Conservation (phyloP, 495 filamentous ascomycete species). For the Durotheca rogersii region DNA sequence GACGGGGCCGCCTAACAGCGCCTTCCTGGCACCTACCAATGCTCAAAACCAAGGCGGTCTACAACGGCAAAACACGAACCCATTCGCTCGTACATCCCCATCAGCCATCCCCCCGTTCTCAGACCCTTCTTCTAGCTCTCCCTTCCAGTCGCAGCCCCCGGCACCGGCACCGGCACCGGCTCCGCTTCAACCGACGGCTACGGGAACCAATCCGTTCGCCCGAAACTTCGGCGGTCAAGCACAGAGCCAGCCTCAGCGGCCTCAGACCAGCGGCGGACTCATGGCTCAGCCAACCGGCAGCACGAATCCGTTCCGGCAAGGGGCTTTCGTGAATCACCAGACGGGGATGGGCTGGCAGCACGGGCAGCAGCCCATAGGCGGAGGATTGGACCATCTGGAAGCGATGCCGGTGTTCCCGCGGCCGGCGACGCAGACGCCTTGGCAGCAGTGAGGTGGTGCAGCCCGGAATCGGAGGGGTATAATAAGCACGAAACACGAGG, state of each 20-base stretch:
- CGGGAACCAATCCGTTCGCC: conserved; percentile 75
- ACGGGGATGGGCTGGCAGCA: conserved; percentile 87
- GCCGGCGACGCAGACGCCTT: conserved; percentile 58
- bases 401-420: conserved; percentile 87
- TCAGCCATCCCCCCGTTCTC: conserved; percentile 49
- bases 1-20: conserved; percentile 44
- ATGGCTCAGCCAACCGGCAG: conserved; percentile 73
- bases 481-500: no score
- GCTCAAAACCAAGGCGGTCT: conserved; percentile 42
- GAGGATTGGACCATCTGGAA: conserved; percentile 77
- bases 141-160: conserved; percentile 51
- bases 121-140: conserved; percentile 49
- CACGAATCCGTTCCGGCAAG: conserved; percentile 94
- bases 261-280: conserved; percentile 50
- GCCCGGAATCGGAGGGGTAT: no score
- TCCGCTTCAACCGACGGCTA: conserved; percentile 60
- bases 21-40: conserved; percentile 35
- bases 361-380: conserved; percentile 75
- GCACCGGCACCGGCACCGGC: conserved; percentile 46
- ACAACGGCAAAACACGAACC: conserved; percentile 76
- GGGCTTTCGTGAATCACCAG: conserved; percentile 79
- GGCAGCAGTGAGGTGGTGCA: conserved; percentile 57
- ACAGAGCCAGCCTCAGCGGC: conserved; percentile 32
- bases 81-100: conserved; percentile 66
- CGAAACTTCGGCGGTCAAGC: conserved; percentile 46